These are phyloP conservation scores for Neurospora terricola DNA, from an alignment of 495 filamentous ascomycete genomes.

Conservation along the genomic window DNA sequence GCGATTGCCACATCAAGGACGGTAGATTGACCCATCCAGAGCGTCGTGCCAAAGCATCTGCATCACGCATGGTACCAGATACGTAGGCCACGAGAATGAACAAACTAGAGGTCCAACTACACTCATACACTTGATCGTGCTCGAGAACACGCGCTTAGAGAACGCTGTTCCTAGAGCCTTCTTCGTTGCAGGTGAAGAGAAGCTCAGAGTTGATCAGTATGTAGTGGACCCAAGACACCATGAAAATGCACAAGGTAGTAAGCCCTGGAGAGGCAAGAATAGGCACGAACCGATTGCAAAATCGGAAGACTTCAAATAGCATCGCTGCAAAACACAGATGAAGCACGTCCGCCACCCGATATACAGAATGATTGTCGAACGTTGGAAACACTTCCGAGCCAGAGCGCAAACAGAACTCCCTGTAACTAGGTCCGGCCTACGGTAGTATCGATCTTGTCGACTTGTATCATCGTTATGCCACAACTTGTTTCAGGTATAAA, in stretches of 20 bases:
- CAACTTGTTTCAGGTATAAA: background rate
- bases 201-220: too few relatives aligned
- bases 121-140: background rate
- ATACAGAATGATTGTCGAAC: background rate
- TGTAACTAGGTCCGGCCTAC: background rate
- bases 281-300: background rate
- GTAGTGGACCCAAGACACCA: too few relatives aligned
- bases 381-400: background rate
- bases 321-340: background rate
- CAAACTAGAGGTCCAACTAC: background rate
- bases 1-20: background rate
- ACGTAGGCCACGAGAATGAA: background rate
- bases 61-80: background rate
- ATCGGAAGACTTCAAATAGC: background rate
- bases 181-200: background rate
- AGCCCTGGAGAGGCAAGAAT: background rate
- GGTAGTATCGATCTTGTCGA: background rate
- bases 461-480: background rate
- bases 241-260: too few relatives aligned
- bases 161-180: background rate
- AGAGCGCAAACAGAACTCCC: background rate
- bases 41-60: background rate
- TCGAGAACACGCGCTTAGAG: background rate
- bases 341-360: background rate
- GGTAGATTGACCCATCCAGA: background rate